Base-by-base conservation (phyloP, 177 flowering plant genomes). In the Vitis hybrid region DNA sequence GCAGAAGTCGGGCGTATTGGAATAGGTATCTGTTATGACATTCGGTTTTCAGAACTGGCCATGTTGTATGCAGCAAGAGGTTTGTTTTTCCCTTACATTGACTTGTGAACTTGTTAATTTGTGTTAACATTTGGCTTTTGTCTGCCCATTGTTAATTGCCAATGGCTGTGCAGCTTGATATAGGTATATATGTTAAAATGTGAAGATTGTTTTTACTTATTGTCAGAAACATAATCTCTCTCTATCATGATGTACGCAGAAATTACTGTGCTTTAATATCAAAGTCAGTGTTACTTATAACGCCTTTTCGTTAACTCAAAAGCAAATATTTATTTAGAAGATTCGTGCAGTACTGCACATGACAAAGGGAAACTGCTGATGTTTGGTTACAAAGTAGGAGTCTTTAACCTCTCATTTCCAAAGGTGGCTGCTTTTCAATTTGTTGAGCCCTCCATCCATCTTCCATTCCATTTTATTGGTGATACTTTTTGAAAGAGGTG, bases 1-100 rank as follows among this genome's bases (percentile, higher is more conserved):
- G 83, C 93, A 95, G 98, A 91, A 69, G 95, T 95, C 59, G 98
- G 99, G 14, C 89, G 97, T 20, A 89, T 95, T 81, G 99, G 97
- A 20, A 82, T 95, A 35, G 99, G 98, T 35, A 95, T 95, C 77
- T 95, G 99, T 77, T 90, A 93, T 77, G 99, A 93, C 77, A 88
- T 95, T 61, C 91, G 97, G 32, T 95, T 95, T 65, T 97, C 84
- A 75, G 99, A 95, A 79, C 83, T 95, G 69, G 99, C 97, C 7
- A 84, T 87, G 88, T 61, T 95, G 53, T 95, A 93, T 90, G 97
- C 91, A 18, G 97, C 98, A 74, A 85, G 97, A 92, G 99, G 99
- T 93, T 59, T 63, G 63, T 67, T 66, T 73, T 58, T 78, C 62
- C 66, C 60, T 64, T 71, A 56, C 41, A 52, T 58, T 52, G 18